Evolutionary conservation across 176 grass and related monocot species (phyloP), one percentile per base, ranked within the genome.

Genomic region (Alloteropsis semialata): DNA sequence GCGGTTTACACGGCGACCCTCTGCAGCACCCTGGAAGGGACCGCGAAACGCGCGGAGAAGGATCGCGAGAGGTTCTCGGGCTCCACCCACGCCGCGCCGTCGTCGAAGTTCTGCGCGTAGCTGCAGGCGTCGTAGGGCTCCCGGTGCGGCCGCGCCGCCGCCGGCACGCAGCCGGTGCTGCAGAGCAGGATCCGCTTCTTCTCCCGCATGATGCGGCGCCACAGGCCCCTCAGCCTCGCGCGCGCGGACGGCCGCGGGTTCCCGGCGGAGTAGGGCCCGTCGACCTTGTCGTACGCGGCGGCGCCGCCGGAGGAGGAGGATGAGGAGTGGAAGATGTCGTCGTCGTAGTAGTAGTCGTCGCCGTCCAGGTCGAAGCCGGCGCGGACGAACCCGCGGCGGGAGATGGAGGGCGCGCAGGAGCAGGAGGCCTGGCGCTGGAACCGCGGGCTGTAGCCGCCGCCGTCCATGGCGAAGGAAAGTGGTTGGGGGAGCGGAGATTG

Each of bases 91-190:
- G 89, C 76, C 14, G 80, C 71, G 44, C 96, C 93, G 37, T 96
- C 91, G 72, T 99, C 96, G 60, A 99, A 99, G 79, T 99, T 99
- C 85, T 99, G 93, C 56, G 91, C 91, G 66, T 99, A 99, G 46
- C 90, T 92, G 60, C 89, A 80, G 3, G 76, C 89, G 82, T 97
- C 95, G 84, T 97, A 97, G 0, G 85, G 84, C 75, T 82, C 88
- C 84, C 58, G 69, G 27, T 79, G 77, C 55, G 29, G 77, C 49
- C 36, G 75, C 82, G 56, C 82, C 78, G 64, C 36, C 56, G 69
- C 63, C 34, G 70, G 78, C 16, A 89, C 50, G 88, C 88, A 89
- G 75, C 82, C 86, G 72, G 82, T 81, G 83, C 81, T 24, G 84
- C 88, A 87, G 76, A 90, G 84, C 44, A 91, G 86, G 15, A 88